Evolutionary conservation across 345 rosid species (phyloP).

Genomic region (Populus pruinosa): DNA sequence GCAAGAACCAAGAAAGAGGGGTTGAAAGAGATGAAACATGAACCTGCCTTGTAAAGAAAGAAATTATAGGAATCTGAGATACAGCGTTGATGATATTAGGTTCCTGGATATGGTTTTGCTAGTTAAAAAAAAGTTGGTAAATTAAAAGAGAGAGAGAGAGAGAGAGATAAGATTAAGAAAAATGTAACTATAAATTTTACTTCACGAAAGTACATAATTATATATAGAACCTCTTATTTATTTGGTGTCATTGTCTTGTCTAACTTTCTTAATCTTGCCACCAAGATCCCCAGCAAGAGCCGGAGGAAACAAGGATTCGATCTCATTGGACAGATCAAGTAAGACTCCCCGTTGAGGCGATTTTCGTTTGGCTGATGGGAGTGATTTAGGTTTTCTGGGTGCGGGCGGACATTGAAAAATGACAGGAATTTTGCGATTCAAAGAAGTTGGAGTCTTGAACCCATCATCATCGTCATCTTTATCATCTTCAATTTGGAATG

Average conservation of each 20-base stretch:
- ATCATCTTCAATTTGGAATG: conserved; percentile 25
- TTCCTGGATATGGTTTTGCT: background rate
- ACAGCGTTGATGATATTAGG: background rate
- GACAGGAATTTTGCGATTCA: conserved; percentile 37
- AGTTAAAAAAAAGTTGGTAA: background rate
- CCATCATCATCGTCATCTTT: conserved; percentile 27
- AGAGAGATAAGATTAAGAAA: background rate
- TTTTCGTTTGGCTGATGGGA: conserved; percentile 42
- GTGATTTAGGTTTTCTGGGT: conserved; percentile 63
- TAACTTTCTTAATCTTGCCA: conserved; percentile 57
- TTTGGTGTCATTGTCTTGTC: conserved; percentile 19
- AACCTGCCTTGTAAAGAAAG: background rate
- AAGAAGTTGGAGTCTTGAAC: conserved; percentile 61
- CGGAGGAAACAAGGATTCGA: conserved; percentile 57
- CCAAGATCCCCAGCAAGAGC: conserved; percentile 50
- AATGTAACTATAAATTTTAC: background rate
- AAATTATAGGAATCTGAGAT: background rate
- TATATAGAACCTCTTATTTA: background rate
- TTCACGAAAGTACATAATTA: background rate
- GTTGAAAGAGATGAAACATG: background rate
- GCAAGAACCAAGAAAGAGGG: background rate
- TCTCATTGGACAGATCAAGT: conserved; percentile 63
- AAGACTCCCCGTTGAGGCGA: conserved; percentile 20
- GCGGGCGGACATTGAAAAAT: conserved; percentile 53
- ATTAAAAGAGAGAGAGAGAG: background rate